A percentile compares a stretch with the other conserved stretches of the same genome.
These are phyloP conservation scores for Geotrichum citri-aurantii DNA, from an alignment of 1,139 yeast species.

Conservation along the genomic window DNA sequence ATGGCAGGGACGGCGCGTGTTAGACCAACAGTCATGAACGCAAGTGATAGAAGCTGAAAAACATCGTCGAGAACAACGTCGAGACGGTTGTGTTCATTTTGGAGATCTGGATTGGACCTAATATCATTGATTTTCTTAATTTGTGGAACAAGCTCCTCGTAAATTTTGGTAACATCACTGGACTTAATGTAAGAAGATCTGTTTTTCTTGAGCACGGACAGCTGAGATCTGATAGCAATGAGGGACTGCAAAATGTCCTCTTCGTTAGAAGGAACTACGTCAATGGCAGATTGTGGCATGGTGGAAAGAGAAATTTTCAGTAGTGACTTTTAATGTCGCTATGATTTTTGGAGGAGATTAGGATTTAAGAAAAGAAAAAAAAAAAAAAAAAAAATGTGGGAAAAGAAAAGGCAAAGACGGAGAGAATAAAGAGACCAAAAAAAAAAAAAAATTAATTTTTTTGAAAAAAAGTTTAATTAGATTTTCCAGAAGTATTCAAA, in stretches of 20 bases:
- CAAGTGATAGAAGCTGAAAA: slow-evolving; percentile 76
- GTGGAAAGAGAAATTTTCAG: neutral
- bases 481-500: too few species aligned
- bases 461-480: neutral
- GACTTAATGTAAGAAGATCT: slow-evolving; percentile 48
- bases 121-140: slow-evolving; percentile 31
- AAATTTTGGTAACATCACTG: slow-evolving; percentile 46
- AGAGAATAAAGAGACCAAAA: neutral
- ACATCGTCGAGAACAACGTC: slow-evolving; percentile 81
- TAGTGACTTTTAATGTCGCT: too few species aligned
- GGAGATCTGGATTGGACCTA: slow-evolving; percentile 28
- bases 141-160: slow-evolving; percentile 37
- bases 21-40: slow-evolving; percentile 86
- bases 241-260: slow-evolving; percentile 42
- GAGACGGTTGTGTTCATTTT: slow-evolving; percentile 37
- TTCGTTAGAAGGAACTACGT: slow-evolving; percentile 40
- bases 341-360: neutral
- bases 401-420: neutral
- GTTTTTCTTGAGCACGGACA: slow-evolving; percentile 47
- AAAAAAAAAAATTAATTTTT: neutral
- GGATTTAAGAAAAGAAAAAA: neutral
- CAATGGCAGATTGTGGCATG: slow-evolving; percentile 8
- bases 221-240: slow-evolving; percentile 38
- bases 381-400: neutral
- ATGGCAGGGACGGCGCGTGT: slow-evolving; percentile 90